phyloP scores from a whole-genome alignment of 2,329 filamentous ascomycete genomes.

The Thielaviopsis ethacetica region DNA sequence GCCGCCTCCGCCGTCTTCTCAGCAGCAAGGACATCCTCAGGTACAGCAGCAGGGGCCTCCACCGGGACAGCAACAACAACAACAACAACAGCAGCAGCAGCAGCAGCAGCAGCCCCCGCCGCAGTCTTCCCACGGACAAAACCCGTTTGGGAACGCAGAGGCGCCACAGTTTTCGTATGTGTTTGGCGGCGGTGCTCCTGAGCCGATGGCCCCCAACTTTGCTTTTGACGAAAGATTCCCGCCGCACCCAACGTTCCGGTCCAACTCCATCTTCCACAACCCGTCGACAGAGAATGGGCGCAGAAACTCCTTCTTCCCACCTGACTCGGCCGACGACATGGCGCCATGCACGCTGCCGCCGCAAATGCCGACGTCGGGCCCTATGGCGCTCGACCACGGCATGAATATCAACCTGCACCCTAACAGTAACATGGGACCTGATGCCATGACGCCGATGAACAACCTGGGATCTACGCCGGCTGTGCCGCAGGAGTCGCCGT shows the following conservation, averaged over 20 bases:
- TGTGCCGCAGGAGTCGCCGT: slow-evolving; percentile 4
- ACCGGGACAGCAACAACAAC: slow-evolving; percentile 14
- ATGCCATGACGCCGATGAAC: slow-evolving; percentile 1
- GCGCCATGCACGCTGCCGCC: slow-evolving; percentile 6
- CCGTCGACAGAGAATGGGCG: slow-evolving; percentile 40
- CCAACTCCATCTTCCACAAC: slow-evolving; percentile 49
- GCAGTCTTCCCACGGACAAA: slow-evolving; percentile 5
- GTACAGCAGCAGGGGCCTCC: slow-evolving; percentile 5
- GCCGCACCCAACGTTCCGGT: slow-evolving; percentile 40
- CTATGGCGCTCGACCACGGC: slow-evolving; percentile 12
- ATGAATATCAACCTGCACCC: slow-evolving; percentile 3
- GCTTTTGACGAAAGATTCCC: slow-evolving; percentile 8
- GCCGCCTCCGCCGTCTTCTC: background rate
- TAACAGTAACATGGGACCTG: background rate
- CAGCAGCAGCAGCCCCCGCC: slow-evolving; percentile 2
- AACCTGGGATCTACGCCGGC: slow-evolving; percentile 5
- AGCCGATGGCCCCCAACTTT: slow-evolving; percentile 1
- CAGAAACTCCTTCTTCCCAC: slow-evolving; percentile 48
- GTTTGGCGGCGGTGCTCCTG: slow-evolving; percentile 7
- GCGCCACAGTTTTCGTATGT: slow-evolving; percentile 9
- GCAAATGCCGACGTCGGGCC: slow-evolving; percentile 5
- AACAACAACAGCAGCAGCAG: slow-evolving; percentile 9
- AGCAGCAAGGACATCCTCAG: slow-evolving; percentile 15
- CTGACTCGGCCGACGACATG: slow-evolving; percentile 26
- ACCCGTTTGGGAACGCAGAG: background rate